A percentile compares a stretch with the other conserved stretches of the same genome.
Evolutionary conservation across 1,284 basidiomycete species (phyloP).

Genomic region (Caloboletus firmus): DNA sequence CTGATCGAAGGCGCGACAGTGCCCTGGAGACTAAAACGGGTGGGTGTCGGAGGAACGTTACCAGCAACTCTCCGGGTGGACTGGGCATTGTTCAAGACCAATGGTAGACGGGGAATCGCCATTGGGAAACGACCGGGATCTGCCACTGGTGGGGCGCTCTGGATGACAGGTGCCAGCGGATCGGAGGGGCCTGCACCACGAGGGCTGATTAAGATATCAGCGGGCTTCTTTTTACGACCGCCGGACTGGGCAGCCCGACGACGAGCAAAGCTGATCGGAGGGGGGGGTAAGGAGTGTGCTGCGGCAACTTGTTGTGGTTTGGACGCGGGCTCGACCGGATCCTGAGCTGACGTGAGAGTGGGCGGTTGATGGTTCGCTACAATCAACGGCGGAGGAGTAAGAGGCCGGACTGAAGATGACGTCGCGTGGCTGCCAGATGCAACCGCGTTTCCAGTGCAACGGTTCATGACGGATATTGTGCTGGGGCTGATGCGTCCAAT

Average conservation of each 20-base stretch:
- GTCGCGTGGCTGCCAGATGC: conserved; percentile 26
- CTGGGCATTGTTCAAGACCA: conserved; percentile 45
- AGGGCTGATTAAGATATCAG: conserved; percentile 74
- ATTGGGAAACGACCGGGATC: conserved; percentile 51
- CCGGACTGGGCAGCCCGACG: conserved; percentile 64
- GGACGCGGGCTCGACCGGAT: conserved; percentile 14
- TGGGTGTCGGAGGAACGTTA: conserved; percentile 72
- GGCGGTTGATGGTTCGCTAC: conserved; percentile 26
- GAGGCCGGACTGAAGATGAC: conserved; percentile 18
- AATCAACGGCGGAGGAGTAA: conserved; percentile 31
- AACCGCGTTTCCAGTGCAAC: conserved; percentile 29
- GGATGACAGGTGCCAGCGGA: conserved; percentile 61
- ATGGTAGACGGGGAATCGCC: conserved; percentile 66
- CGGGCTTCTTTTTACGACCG: conserved; percentile 64
- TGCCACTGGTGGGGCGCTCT: conserved; percentile 69
- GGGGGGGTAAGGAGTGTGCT: conserved; percentile 50
- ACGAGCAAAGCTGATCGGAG: conserved; percentile 71
- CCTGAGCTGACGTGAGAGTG: conserved; percentile 18
- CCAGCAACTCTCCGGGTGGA: conserved; percentile 48
- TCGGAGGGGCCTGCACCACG: conserved; percentile 54
- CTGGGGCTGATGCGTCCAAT: conserved; percentile 42
- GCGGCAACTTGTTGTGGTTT: conserved; percentile 18
- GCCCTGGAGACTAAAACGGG: conserved; percentile 55
- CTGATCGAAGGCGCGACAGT: conserved; percentile 24
- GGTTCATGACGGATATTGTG: conserved; percentile 24